These are phyloP conservation scores for Aurifilum marmelostoma DNA, from an alignment of 2,329 filamentous ascomycete species.

Conservation along the genomic window DNA sequence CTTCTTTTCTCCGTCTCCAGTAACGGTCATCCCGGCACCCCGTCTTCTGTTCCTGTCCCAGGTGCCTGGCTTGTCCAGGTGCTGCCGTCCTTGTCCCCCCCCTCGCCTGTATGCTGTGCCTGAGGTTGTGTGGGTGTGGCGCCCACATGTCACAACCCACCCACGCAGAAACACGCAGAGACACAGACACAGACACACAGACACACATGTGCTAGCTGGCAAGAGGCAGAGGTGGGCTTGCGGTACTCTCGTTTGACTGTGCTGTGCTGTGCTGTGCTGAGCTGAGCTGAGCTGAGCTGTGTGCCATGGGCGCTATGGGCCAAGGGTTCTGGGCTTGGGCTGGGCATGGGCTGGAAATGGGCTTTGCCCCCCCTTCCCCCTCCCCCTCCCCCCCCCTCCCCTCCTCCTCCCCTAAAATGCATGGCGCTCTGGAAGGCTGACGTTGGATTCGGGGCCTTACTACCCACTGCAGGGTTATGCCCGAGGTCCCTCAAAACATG, in stretches of 20 bases:
- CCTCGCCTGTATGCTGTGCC: neutral
- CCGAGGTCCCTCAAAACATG: conserved; percentile 95
- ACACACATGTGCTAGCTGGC: neutral
- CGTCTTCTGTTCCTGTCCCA: neutral
- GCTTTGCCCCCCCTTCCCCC: conserved; percentile 7
- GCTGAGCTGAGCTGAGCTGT: too few relatives aligned
- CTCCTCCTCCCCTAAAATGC: conserved; percentile 23
- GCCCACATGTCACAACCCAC: too few relatives aligned
- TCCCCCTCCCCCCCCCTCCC: too few relatives aligned
- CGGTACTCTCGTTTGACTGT: conserved; percentile 15
- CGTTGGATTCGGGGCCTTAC: conserved; percentile 38
- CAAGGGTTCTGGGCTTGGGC: too few relatives aligned
- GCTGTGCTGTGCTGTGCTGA: conserved; percentile 3
- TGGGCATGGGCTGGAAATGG: neutral
- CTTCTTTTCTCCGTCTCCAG: conserved; percentile 16
- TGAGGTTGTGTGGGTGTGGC: conserved; percentile 14
- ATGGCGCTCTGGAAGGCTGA: conserved; percentile 41
- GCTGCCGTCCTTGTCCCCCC: too few relatives aligned
- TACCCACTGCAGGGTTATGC: conserved; percentile 72
- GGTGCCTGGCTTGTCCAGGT: neutral
- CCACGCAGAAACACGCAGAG: too few relatives aligned
- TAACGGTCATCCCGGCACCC: conserved; percentile 22
- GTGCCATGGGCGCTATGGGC: neutral
- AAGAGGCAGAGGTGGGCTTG: conserved; percentile 7
- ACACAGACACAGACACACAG: neutral